Base-by-base conservation (phyloP, 164 flowering plant species). In the Tinospora cordifolia region DNA sequence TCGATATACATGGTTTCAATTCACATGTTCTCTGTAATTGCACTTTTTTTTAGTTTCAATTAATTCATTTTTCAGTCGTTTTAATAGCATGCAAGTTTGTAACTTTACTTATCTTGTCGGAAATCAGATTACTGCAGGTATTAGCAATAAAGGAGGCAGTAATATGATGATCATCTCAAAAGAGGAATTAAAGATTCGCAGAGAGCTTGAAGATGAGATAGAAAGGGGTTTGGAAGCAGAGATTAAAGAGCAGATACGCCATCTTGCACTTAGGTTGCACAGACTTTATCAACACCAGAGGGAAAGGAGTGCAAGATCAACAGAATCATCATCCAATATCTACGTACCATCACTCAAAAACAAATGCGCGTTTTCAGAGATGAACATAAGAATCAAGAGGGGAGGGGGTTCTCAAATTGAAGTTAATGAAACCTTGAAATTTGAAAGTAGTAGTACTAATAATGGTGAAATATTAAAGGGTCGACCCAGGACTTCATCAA, bases 191-290 rank as follows among this genome's bases (percentile, higher is more conserved):
- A 85, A 71, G 69, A 86, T 90, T 26, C 81, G 86, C 0, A 58
- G 27, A 0, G 89, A 87, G 72, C 82, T 90, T 1, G 91, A 84
- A 71, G 68, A 9, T n/a, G 89, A 88, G 1, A 78, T 90, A 26
- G 91, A 90, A 41, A 80, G 66, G 34, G 80, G 72, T 10, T 76
- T 90, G 71, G 92, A 88, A 75, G 83, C 77, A 70, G 96, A 90
- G 75, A 84, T 90, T 25, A 88, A 90, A 66, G 86, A 84, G 10
- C 89, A 78, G 15, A 88, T 90, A 27, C 85, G 71, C 73, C 79
- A 71, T 47, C 87, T 86, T 8, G 88, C 92, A 46, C 75, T 88
- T 5, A 79, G 80, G 12, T 63, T 90, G 69, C 86, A 82, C 64
- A 78, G 79, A 24, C 74, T 90, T 36, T 86, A 88, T 73, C 82